Conservation (phyloP, 2,329 filamentous ascomycete species). For the Samsoniella hepiali region DNA sequence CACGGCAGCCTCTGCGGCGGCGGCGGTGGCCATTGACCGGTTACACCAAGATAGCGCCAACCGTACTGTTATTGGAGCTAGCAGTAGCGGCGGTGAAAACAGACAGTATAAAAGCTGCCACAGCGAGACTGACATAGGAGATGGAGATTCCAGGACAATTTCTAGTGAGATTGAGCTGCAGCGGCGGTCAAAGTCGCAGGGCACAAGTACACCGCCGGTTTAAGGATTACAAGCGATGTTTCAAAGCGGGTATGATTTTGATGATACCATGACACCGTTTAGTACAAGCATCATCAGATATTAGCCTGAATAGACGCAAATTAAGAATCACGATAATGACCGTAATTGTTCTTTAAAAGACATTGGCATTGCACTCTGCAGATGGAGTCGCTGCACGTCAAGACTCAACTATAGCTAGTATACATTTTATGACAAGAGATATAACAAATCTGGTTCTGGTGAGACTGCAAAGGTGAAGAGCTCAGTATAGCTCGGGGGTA, state of each 20-base stretch:
- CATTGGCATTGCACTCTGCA: background rate
- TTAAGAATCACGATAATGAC: background rate
- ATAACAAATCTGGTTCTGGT: background rate
- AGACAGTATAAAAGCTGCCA: slow-evolving; percentile 12
- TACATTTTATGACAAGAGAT: slow-evolving; percentile 8
- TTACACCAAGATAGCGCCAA: slow-evolving; percentile 11
- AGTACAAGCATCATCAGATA: background rate
- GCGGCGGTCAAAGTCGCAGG: slow-evolving; percentile 10
- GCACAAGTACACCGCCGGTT: background rate
- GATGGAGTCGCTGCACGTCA: background rate
- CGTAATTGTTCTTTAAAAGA: background rate
- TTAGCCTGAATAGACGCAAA: background rate
- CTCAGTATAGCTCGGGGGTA: background rate
- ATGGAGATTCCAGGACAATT: slow-evolving; percentile 18
- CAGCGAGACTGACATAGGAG: slow-evolving; percentile 20
- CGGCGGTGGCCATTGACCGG: slow-evolving; percentile 7
- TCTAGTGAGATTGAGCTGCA: slow-evolving; percentile 20
- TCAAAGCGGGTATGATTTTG: background rate
- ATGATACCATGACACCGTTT: background rate
- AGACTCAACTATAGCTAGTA: background rate
- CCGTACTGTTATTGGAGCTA: background rate
- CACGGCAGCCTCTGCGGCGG: slow-evolving; percentile 10
- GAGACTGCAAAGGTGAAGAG: background rate
- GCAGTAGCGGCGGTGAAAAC: background rate
- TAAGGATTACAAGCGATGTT: background rate